Conservation (phyloP, 208 protist genomes). For the Acanthamoeba triangularis region DNA sequence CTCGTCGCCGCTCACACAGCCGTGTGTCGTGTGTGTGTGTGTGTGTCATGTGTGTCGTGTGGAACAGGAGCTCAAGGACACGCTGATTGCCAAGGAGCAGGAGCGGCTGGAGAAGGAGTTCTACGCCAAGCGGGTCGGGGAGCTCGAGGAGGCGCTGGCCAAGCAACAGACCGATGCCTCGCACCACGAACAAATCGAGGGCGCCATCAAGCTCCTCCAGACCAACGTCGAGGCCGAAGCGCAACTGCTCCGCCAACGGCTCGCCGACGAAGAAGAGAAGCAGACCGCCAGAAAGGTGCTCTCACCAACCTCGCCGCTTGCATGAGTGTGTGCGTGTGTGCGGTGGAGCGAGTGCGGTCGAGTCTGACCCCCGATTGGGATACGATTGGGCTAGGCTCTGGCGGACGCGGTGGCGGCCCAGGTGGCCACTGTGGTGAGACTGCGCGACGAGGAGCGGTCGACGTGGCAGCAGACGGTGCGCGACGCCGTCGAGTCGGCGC, state of each 20-base stretch:
- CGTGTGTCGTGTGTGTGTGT: neutral
- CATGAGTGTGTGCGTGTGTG: neutral
- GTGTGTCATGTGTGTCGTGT: neutral
- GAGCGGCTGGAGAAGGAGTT: slow-evolving; percentile 4
- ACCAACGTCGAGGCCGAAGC: neutral
- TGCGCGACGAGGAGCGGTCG: slow-evolving; percentile 16
- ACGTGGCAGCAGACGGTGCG: neutral
- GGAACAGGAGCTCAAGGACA: slow-evolving; percentile 5
- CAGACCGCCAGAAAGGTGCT: neutral
- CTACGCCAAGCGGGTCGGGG: neutral
- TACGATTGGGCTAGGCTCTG: neutral
- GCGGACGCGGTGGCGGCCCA: neutral
- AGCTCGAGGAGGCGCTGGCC: neutral
- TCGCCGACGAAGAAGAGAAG: neutral
- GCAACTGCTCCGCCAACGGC: neutral
- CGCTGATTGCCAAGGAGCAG: slow-evolving; percentile 13
- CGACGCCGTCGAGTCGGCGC: neutral
- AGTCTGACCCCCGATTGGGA: neutral
- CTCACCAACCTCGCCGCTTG: too few species aligned
- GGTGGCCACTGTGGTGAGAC: neutral
- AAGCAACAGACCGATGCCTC: neutral
- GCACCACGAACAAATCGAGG: neutral
- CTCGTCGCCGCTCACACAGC: too few species aligned
- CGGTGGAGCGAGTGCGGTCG: neutral
- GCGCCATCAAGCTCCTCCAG: neutral